Evolutionary conservation across 1,284 basidiomycete species (phyloP), one percentile per base, ranked within the genome.

Genomic region (Thecaphora thlaspeos): DNA sequence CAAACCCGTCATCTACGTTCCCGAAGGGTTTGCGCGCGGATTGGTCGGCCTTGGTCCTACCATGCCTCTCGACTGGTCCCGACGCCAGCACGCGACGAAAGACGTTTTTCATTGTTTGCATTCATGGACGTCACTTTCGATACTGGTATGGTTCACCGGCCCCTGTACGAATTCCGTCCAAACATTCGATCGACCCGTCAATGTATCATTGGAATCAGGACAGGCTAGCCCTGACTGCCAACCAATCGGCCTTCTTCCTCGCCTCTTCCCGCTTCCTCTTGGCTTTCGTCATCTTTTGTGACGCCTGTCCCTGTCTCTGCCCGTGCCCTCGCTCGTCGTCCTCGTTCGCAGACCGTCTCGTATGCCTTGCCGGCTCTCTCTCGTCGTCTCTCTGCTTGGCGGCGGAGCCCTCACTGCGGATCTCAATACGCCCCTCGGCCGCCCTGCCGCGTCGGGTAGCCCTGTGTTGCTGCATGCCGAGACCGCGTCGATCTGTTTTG

Each of bases 191-290:
- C n/a, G n/a, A n/a, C n/a, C n/a, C n/a, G n/a, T n/a, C n/a, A n/a
- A n/a, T n/a, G n/a, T n/a, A n/a, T n/a, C n/a, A n/a, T n/a, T n/a
- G n/a, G n/a, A n/a, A n/a, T n/a, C n/a, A 46, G 14, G 44, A 38
- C 12, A 46, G 44, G 18, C 44, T 46, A 10, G 44, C 44, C 12
- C 44, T 30, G 15, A 46, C 15, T 17, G 11, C 32, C 4, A 46
- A 32, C 30, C 44, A 46, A 4, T 46, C 32, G 14, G 26, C 26
- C 22, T 24, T 37, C n/a, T n/a, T n/a, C n/a, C n/a, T n/a, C n/a
- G n/a, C n/a, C n/a, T n/a, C n/a, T 9, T 37, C 23, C 7, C 34
- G 32, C 32, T 34, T 18, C 21, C 37, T 32, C 17, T 46, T 7
- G 21, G 36, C 44, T 17, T 37, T 30, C n/a, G 17, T 21, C 19